Evolutionary conservation across 495 filamentous ascomycete genomes (phyloP), one percentile per base, ranked within the genome.

Genomic region (Aspergillus taichungensis): DNA sequence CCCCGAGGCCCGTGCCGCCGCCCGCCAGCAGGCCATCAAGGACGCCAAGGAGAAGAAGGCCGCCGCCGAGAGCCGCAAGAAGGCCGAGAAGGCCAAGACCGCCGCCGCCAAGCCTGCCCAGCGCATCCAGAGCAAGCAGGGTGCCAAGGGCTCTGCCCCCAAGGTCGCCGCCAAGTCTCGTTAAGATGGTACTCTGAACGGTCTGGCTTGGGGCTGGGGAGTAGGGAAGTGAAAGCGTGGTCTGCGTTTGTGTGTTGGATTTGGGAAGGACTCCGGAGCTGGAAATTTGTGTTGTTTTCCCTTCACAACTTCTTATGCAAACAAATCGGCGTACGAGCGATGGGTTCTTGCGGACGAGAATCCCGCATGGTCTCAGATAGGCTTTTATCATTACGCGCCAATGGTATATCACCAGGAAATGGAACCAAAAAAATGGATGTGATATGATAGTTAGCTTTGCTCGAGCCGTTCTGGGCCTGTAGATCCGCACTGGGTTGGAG

Each of bases 1-100:
- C 56, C 92, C 92, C 52, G 92, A 97, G 75, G 92, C 87, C 67
- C 91, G 92, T 64, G 77, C 78, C 59, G 92, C 94, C 61, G 90
- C 88, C 61, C 92, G 92, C 69, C 74, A 78, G 51, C 76, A 83
- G 59, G 94, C 94, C 69, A 92, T 96, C 77, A 87, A 85, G 74
- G 87, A 88, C 60, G 82, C 80, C 70, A 99, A 99, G 83, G 91
- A 92, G 69, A 95, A 96, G 88, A 92, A 91, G 76, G 73, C 80
- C 50, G 88, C 79, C 46, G 77, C 81, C 40, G 80, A 84, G 71
- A 84, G 78, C 68, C 82, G 82, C 70, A 99, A 99, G 88, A 97
- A 96, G 87, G 82, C 84, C 35, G 94, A 97, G 74, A 99, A 99
- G 88, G 92, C 92, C 54, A 99, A 97, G 87, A 76, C 52, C 57